phyloP scores from a whole-genome alignment of 1,284 basidiomycete genomes.

The Naganishia sp. region DNA sequence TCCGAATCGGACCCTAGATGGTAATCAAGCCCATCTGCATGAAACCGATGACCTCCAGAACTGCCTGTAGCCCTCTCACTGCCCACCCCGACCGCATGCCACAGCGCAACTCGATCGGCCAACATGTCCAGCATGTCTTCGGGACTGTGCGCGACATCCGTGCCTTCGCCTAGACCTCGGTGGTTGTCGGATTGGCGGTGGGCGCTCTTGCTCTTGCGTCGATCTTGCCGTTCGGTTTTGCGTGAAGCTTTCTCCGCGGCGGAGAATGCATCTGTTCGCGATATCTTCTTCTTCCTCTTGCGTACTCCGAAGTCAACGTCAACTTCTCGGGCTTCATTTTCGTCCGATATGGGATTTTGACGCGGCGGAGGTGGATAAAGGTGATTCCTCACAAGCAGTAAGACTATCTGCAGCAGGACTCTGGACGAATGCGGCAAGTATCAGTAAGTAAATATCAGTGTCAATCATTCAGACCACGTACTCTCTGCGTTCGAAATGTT shows the following conservation, averaged over 20 bases:
- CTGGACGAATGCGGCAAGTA: slow-evolving; percentile 1
- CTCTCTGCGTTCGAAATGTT: slow-evolving; percentile 28
- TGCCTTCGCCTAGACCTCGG: not conserved
- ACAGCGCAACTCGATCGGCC: slow-evolving; percentile 20
- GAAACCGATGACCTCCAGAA: no score
- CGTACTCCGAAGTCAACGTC: not conserved
- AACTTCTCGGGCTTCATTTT: not conserved
- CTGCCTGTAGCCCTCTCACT: not conserved
- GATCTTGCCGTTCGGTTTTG: not conserved
- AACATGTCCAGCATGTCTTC: slow-evolving; percentile 20
- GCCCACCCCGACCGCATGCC: slow-evolving; percentile 25
- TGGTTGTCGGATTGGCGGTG: not conserved
- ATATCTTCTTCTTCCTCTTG: slow-evolving; percentile 15
- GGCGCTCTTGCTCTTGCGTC: slow-evolving; percentile 4
- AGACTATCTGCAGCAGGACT: slow-evolving; percentile 27
- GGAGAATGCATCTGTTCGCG: not conserved
- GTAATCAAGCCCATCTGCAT: slow-evolving; percentile 1
- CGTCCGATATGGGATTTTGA: not conserved
- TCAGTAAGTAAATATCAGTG: not conserved
- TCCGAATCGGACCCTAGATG: slow-evolving; percentile 7
- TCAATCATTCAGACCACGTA: not conserved
- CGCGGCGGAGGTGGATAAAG: not conserved
- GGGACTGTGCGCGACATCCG: not conserved
- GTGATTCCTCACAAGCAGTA: slow-evolving; percentile 12
- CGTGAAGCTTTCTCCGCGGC: not conserved